Conservation (phyloP, 2,329 filamentous ascomycete species). For the Aureobasidium musti region DNA sequence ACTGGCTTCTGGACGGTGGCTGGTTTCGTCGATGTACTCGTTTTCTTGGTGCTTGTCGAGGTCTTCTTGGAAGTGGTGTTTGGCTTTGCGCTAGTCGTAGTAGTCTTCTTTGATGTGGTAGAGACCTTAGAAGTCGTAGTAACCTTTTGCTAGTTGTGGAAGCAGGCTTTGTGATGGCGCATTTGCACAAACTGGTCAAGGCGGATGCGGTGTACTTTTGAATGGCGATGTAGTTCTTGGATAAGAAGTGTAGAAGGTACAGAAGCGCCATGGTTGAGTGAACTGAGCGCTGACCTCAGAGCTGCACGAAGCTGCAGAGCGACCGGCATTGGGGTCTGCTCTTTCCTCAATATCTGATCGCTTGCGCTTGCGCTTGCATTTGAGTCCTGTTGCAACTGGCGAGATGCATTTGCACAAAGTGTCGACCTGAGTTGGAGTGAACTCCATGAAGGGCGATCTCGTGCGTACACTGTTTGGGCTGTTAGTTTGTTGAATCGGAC, state of each 20-base stretch:
- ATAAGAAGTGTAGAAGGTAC: slow-evolving; percentile 9
- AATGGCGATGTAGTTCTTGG: slow-evolving; percentile 16
- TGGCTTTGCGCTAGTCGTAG: neutral
- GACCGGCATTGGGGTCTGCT: neutral
- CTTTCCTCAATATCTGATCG: neutral
- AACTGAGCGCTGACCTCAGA: slow-evolving; percentile 14
- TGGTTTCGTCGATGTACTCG: neutral
- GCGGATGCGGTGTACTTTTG: slow-evolving; percentile 6
- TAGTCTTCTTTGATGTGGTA: neutral
- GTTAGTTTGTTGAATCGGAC: neutral
- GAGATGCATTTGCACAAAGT: slow-evolving; percentile 22
- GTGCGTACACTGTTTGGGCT: neutral
- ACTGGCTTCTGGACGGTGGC: neutral
- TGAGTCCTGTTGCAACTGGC: neutral
- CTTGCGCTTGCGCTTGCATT: slow-evolving; percentile 20
- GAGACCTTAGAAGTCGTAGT: neutral
- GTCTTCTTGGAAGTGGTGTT: neutral
- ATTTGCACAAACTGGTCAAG: slow-evolving; percentile 12
- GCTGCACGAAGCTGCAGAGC: slow-evolving; percentile 10
- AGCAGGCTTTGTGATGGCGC: slow-evolving; percentile 2
- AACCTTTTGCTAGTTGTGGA: neutral
- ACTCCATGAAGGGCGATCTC: slow-evolving; percentile 10
- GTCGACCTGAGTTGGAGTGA: slow-evolving; percentile 11
- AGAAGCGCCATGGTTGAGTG: slow-evolving; percentile 15
- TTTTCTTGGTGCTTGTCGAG: neutral